These are phyloP conservation scores for Phytopythium ostracodes DNA, from an alignment of 352 stramenopile species.

Conservation along the genomic window DNA sequence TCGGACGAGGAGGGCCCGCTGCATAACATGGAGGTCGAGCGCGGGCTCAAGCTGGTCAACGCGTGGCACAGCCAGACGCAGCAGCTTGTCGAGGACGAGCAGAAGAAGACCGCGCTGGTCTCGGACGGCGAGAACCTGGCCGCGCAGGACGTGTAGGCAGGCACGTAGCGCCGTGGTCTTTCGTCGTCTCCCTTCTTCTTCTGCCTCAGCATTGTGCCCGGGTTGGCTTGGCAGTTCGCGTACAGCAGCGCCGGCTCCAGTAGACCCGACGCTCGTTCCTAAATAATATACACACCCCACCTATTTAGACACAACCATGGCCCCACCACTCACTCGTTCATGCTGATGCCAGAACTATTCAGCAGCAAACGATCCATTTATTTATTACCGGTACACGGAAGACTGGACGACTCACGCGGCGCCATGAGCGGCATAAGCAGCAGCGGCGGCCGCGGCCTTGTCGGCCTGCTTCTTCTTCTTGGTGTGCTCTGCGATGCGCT, in stretches of 20 bases:
- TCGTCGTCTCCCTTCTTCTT: not conserved
- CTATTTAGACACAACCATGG: slow-evolving; percentile 6
- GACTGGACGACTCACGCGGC: not conserved
- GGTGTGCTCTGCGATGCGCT: slow-evolving; percentile 70
- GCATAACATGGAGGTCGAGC: slow-evolving; percentile 36
- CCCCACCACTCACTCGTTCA: too few species aligned
- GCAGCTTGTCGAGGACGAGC: not conserved
- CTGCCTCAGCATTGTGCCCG: too few species aligned
- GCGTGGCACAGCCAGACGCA: slow-evolving; percentile 51
- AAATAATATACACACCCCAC: slow-evolving; percentile 7
- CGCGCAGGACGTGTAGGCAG: slow-evolving; percentile 24
- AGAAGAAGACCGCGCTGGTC: slow-evolving; percentile 14
- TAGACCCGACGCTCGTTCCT: not conserved
- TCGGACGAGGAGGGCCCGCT: not conserved
- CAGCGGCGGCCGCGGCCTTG: slow-evolving; percentile 29
- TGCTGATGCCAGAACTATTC: too few species aligned
- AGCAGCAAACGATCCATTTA: not conserved
- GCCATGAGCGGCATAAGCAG: not conserved
- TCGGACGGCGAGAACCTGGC: slow-evolving; percentile 13
- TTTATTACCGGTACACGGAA: too few species aligned
- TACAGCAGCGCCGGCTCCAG: too few species aligned
- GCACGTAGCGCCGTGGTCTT: too few species aligned
- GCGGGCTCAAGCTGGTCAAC: slow-evolving; percentile 66
- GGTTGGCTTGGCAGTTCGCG: too few species aligned
- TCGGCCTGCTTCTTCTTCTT: slow-evolving; percentile 73